Evolutionary conservation across 2,329 filamentous ascomycete species (phyloP), one percentile per base, ranked within the genome.

Genomic region (Beauveria scarabaeidicola): DNA sequence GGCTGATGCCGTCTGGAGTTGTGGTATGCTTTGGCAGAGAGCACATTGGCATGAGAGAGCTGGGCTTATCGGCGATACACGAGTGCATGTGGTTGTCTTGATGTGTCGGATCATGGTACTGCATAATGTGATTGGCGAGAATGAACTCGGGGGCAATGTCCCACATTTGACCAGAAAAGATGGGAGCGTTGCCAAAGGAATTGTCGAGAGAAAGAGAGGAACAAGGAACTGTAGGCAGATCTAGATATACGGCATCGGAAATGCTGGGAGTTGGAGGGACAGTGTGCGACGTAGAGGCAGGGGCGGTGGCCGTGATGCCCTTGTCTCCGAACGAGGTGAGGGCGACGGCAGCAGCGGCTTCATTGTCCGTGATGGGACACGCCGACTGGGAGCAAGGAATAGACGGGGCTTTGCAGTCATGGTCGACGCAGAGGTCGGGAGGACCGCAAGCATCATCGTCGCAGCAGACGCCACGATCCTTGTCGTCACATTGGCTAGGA

Each of bases 391-490:
- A 72, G 61, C 75, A 77, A n/a, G 68, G 67, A 21, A 67, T 64
- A 15, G 67, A 66, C 25, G 73, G 71, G 5, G 68, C 70, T 25
- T 71, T 67, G 62, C 76, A 77, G 41, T 72, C 67, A 52, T 74
- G 69, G 64, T 76, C 72, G 56, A 75, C 65, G 58, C 77, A 78
- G 36, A 74, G 65, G 38, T 74, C 71, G 17, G 71, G 67, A 9
- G 67, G 66, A 7, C 63, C 66, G 61, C 72, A 74, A n/a, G 66
- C 64, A 15, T 67, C 66, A 56, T 74, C 70, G 29, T 70, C 69
- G 59, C 75, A 77, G 53, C 72, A 72, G 48, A 73, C 66, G 52
- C 63, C 69, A 21, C 67, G 66, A 25, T 67, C 67, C 23, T 62
- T 64, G 5, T 70, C 69, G 46, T 67, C 72, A 52, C 72, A 75